These are phyloP conservation scores for Puccinia sorghi DNA, from an alignment of 1,284 basidiomycete species.

Conservation along the genomic window DNA sequence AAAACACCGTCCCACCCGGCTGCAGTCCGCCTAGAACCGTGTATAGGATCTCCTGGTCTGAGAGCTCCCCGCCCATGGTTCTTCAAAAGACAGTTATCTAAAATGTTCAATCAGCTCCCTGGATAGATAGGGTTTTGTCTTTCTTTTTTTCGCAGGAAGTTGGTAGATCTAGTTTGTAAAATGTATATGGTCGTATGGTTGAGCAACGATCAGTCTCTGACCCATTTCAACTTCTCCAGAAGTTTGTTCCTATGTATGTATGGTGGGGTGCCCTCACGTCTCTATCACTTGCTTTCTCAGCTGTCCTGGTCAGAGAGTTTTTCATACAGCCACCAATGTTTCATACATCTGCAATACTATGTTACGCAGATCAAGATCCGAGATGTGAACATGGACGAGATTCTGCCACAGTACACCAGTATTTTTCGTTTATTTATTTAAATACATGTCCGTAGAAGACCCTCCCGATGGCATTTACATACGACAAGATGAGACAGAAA, in stretches of 20 bases:
- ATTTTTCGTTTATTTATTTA: not conserved
- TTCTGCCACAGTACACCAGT: not conserved
- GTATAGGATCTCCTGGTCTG: slow-evolving; percentile 14
- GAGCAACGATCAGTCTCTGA: not conserved
- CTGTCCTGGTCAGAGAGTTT: not conserved
- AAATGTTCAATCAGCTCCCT: too few relatives aligned
- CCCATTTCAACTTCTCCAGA: not conserved
- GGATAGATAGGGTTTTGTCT: too few relatives aligned
- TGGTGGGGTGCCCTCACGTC: not conserved
- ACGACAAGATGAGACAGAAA: not conserved
- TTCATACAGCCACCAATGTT: not conserved
- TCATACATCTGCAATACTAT: not conserved
- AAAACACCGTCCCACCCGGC: slow-evolving; percentile 23
- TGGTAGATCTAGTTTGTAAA: not conserved
- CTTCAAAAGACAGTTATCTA: too few relatives aligned
- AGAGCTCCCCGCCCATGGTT: not conserved
- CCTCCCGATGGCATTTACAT: not conserved
- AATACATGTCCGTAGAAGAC: not conserved
- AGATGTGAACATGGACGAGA: slow-evolving; percentile 15
- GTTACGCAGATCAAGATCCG: not conserved
- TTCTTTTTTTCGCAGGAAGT: not conserved
- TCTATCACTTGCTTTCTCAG: not conserved
- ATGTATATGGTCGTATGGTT: not conserved
- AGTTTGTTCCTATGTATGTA: too few relatives aligned
- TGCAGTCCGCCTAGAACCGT: slow-evolving; percentile 15